Base-by-base conservation (phyloP, 805 yeast species). In the Metschnikowia koreensis region DNA sequence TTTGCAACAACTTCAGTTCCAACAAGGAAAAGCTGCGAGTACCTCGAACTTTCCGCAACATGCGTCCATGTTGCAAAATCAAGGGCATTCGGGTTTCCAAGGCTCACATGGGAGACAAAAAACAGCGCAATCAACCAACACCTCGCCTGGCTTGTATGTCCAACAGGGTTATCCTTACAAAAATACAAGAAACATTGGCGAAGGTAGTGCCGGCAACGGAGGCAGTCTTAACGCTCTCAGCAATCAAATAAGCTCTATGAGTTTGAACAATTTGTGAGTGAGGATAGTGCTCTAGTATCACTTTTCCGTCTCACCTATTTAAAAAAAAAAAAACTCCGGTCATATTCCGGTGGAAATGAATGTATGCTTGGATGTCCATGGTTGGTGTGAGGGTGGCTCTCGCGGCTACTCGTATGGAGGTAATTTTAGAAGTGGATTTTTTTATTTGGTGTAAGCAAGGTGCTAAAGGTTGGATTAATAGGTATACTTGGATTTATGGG, bases 221-320 rank as follows among this genome's bases (percentile, higher is more conserved):
- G 41, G 15, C 26, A 37, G 33, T 8, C 13, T 50, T 11, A 45
- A 29, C 40, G 53, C 54, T 56, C 58, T 47, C 62, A 60, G 68
- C 38, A 65, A 58, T 50, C 75, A 70, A 47, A 65, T 72, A 53
- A 68, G 68, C 54, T 64, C 74, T 29, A 55, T 57, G 57, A 54
- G 54, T 41, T 57, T 57, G 50, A 48, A 51, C 42, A 56, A 49
- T 37, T 33, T 38, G 10, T 47, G 41, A 47, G 13, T 33, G 15
- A n/a, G n/a, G 13, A 13, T 5, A 37, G 39, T 37, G 17, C 17
- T n/a, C 10, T 37, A 15, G 15, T 3, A 3, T 37, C 9, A 37
- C 39, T 13, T 16, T 37, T 37, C 8, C 39, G 11, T 16, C n/a
- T 37, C 34, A 6, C 10, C 34, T 9, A 10, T 31, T 31, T 31